Base-by-base conservation (phyloP, 2,329 filamentous ascomycete genomes). In the Elsinoe fawcettii region DNA sequence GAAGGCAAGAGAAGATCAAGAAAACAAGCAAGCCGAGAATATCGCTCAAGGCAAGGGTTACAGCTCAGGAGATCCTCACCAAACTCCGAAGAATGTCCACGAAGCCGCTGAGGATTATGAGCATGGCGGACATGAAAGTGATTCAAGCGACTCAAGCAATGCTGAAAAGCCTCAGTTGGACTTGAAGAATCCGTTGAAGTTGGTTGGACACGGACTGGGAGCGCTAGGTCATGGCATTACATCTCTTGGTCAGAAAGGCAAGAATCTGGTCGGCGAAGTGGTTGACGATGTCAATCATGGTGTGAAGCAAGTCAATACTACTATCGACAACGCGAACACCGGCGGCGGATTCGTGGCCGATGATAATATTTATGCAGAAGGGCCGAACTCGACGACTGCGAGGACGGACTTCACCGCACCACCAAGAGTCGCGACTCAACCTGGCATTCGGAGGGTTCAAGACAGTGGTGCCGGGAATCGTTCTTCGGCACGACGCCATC, bases 1-100 rank as follows among this genome's bases (percentile, higher is more conserved):
- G 73, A 25, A 78, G 76, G 56, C 72, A 74, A 1, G 69, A 39
- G 56, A 20, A 77, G n/a, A 77, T 74, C 30, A 84, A 81, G 63
- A 68, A 77, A 47, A 69, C 59, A 62, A 63, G 34, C 64, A 63
- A 20, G 68, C 69, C 16, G 63, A 70, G 46, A 51, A 61, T 4
- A 61, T 66, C 59, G 66, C 69, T 8, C 60, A 67, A 43, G 63
- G 64, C 1, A 57, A 62, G 6, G 69, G 69, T 36, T 51, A 65
- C 6, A 70, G 66, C 54, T 64, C 66, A 37, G 68, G 68, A 20
- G 64, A 68, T 46, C 64, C 64, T 43, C 63, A 66, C 23, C 62
- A 66, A 16, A 61, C 62, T 12, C 60, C 64, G 4, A 63, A 67
- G 25, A 66, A 63, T 3, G 46, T 69, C 57, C 62, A 67, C 36